Percentiles rank a stretch among this genome's conserved stretches.
Evolutionary conservation across 2,329 filamentous ascomycete genomes (phyloP).

Genomic region (Trichophaea hybrida): DNA sequence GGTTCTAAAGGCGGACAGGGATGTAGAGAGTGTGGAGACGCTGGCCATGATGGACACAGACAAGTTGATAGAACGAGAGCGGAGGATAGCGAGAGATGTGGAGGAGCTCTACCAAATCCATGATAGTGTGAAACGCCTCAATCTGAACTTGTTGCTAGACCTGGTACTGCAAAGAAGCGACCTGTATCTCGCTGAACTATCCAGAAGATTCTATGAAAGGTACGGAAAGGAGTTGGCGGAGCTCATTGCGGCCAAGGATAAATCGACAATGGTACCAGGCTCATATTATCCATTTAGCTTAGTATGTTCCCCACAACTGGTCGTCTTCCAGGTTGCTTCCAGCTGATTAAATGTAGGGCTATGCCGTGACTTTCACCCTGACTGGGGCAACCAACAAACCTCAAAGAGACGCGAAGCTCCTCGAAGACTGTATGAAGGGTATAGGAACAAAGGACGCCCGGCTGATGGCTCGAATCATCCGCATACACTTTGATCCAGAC

Average conservation of each 20-base stretch:
- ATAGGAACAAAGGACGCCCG: conserved; percentile 73
- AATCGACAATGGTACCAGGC: not conserved
- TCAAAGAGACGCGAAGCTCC: conserved; percentile 50
- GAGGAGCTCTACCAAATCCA: conserved; percentile 10
- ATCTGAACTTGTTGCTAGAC: conserved; percentile 11
- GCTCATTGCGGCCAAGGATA: conserved; percentile 16
- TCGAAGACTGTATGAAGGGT: conserved; percentile 82
- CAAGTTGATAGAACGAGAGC: conserved; percentile 7
- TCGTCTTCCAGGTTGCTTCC: not conserved
- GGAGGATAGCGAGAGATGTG: conserved; percentile 11
- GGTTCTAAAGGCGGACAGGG: conserved; percentile 8
- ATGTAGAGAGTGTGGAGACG: conserved; percentile 6
- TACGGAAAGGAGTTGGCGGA: conserved; percentile 15
- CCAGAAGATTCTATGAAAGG: conserved; percentile 12
- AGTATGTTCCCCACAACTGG: not conserved
- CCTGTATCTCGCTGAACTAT: conserved; percentile 15
- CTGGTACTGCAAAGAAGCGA: conserved; percentile 11
- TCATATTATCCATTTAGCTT: not conserved
- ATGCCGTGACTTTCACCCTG: conserved; percentile 39
- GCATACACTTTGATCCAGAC: conserved; percentile 61
- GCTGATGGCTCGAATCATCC: conserved; percentile 61
- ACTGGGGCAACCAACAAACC: conserved; percentile 60
- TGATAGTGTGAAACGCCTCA: conserved; percentile 10
- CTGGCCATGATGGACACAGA: conserved; percentile 5
- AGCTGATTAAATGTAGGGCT: not conserved